A percentile compares a stretch with the other conserved stretches of the same genome.
phyloP scores from a whole-genome alignment of 331 rosid genomes.

The Rhamnella rubrinervis region DNA sequence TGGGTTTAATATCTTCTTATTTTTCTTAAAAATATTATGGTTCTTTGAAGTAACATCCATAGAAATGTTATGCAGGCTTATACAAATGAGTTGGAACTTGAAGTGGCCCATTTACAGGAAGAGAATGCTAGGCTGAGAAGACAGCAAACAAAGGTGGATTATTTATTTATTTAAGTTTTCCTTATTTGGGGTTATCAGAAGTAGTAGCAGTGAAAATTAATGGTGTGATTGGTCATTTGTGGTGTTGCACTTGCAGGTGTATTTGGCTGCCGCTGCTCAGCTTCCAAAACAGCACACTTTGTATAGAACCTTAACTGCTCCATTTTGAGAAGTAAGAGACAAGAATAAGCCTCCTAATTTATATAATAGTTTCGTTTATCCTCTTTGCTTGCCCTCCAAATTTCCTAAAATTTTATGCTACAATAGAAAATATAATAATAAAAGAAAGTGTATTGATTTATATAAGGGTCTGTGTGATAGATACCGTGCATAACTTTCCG shows the following conservation, averaged over 20 bases:
- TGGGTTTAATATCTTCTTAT: not conserved
- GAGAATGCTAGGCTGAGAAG: conserved; percentile 36
- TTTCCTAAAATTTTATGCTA: too few species aligned
- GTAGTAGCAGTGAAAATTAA: not conserved
- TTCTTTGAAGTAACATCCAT: too few species aligned
- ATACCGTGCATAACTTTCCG: too few species aligned
- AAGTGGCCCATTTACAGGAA: conserved; percentile 26
- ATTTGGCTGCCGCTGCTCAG: conserved; percentile 4
- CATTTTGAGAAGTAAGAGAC: conserved; percentile 23
- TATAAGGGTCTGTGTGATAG: too few species aligned
- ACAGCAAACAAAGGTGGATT: conserved; percentile 20
- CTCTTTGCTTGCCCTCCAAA: too few species aligned
- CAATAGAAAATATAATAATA: too few species aligned
- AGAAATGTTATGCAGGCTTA: conserved; percentile 34
- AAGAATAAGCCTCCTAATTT: not conserved
- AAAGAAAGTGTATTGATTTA: too few species aligned
- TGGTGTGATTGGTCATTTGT: not conserved
- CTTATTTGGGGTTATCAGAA: not conserved
- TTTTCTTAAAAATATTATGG: too few species aligned
- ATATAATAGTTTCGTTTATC: not conserved
- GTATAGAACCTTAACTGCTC: conserved; percentile 27
- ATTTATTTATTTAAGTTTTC: not conserved
- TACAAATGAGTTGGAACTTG: conserved; percentile 32
- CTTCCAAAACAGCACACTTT: conserved; percentile 10
- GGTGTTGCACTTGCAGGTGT: conserved; percentile 18